Evolutionary conservation across 345 rosid genomes (phyloP).

Genomic region (Aegle marmelos): DNA sequence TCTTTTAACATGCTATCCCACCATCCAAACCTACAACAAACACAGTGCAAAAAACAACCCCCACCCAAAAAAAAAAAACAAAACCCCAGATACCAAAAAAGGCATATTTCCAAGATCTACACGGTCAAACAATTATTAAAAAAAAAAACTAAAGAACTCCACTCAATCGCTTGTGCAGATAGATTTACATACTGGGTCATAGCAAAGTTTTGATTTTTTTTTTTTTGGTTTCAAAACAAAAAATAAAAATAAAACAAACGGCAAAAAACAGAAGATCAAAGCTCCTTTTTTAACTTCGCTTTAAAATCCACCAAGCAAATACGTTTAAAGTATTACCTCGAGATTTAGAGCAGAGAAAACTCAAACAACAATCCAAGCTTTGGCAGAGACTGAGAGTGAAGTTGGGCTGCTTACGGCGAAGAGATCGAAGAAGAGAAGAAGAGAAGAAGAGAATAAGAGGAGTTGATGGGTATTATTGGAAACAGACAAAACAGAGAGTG

Average conservation of each 20-base stretch:
- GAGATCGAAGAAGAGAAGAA: neutral
- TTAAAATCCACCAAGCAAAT: neutral
- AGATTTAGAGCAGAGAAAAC: neutral
- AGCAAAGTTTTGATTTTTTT: neutral
- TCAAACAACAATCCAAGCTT: slow-evolving; percentile 2
- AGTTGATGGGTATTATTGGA: neutral
- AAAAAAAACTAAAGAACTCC: neutral
- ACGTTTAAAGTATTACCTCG: neutral
- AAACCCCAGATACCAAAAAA: neutral
- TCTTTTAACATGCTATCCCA: too few relatives aligned
- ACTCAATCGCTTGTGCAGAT: neutral
- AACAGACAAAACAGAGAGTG: neutral
- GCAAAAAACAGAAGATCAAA: neutral
- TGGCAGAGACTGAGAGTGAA: neutral
- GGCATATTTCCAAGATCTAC: slow-evolving; percentile 1
- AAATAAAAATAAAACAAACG: neutral
- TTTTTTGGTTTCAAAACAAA: neutral
- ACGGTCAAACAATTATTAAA: neutral
- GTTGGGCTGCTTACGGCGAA: neutral
- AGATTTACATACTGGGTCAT: neutral
- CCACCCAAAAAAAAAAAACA: neutral
- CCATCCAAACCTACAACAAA: neutral
- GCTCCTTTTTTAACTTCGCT: neutral
- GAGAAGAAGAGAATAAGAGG: neutral
- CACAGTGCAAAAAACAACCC: neutral